These are phyloP conservation scores for Chrysosporium keratinophilum DNA, from an alignment of 2,329 filamentous ascomycete genomes.

Conservation along the genomic window DNA sequence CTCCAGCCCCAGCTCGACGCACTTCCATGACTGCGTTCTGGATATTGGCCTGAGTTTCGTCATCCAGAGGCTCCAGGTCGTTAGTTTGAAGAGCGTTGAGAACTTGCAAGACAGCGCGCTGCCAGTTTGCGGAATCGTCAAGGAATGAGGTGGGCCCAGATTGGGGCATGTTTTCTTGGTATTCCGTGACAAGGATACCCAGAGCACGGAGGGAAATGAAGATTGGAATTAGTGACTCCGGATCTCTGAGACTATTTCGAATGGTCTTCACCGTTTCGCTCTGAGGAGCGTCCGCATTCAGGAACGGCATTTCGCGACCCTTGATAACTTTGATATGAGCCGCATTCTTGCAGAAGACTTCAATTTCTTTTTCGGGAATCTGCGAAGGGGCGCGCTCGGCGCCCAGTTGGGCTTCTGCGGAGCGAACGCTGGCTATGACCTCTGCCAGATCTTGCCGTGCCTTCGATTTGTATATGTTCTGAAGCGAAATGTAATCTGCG, in stretches of 20 bases:
- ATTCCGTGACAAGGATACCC: constrained; percentile 43
- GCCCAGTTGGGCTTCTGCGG: constrained; percentile 41
- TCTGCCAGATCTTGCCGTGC: constrained; percentile 68
- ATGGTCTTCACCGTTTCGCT: constrained; percentile 36
- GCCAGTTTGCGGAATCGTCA: constrained; percentile 28
- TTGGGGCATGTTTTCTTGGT: constrained; percentile 32
- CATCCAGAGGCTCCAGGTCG: constrained; percentile 38
- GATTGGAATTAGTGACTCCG: constrained; percentile 54
- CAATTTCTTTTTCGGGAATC: constrained; percentile 64
- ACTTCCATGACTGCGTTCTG: constrained; percentile 53
- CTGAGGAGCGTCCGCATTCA: constrained; percentile 29
- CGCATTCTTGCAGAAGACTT: constrained; percentile 90
- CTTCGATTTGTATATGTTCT: constrained; percentile 86
- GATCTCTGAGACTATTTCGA: constrained; percentile 33
- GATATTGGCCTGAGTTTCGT: constrained; percentile 43
- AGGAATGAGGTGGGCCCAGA: constrained; percentile 20
- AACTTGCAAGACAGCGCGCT: constrained; percentile 10
- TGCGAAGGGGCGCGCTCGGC: constrained; percentile 15
- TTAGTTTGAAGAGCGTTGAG: constrained; percentile 22
- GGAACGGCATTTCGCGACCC: constrained; percentile 45
- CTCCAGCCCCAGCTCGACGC: constrained; percentile 66
- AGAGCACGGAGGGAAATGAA: constrained; percentile 53
- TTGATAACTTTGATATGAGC: constrained; percentile 84
- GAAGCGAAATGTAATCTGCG: constrained; percentile 75
- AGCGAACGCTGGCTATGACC: constrained; percentile 56